A percentile compares a stretch with the other conserved stretches of the same genome.
These are phyloP conservation scores for Xylaria palmicola DNA, from an alignment of 495 filamentous ascomycete genomes.

Conservation along the genomic window DNA sequence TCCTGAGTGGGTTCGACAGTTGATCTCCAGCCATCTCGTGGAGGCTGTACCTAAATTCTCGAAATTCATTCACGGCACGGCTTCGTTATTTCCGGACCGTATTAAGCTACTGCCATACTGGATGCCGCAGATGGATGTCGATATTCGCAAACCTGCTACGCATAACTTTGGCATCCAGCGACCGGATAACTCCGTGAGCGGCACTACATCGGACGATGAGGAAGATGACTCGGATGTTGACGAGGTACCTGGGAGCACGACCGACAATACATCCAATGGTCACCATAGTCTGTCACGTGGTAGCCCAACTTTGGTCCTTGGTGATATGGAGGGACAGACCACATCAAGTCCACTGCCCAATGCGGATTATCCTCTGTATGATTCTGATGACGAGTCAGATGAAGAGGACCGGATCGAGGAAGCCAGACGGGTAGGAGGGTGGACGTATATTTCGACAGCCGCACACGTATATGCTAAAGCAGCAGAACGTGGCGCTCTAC, in stretches of 20 bases:
- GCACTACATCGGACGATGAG: slow-evolving; percentile 73
- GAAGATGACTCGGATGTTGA: slow-evolving; percentile 61
- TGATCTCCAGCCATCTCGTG: slow-evolving; percentile 89
- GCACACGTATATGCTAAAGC: slow-evolving; percentile 32
- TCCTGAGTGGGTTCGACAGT: slow-evolving; percentile 90
- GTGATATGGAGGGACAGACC: slow-evolving; percentile 51
- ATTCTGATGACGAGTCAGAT: slow-evolving; percentile 80
- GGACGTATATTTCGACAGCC: slow-evolving; percentile 63
- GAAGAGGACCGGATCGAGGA: slow-evolving; percentile 68
- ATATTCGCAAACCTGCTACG: slow-evolving; percentile 89
- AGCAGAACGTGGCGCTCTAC: slow-evolving; percentile 37
- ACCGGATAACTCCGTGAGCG: slow-evolving; percentile 68
- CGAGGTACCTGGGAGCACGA: slow-evolving; percentile 27
- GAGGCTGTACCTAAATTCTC: slow-evolving; percentile 99
- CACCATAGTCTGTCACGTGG: slow-evolving; percentile 35
- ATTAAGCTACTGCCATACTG: slow-evolving; percentile 94
- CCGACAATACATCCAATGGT: slow-evolving; percentile 15
- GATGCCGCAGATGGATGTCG: slow-evolving; percentile 97
- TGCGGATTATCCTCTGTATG: slow-evolving; percentile 82
- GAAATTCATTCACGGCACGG: slow-evolving; percentile 97
- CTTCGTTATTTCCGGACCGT: slow-evolving; percentile 78
- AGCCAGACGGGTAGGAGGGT: slow-evolving; percentile 68
- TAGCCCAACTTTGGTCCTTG: slow-evolving; percentile 27
- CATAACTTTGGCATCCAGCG: slow-evolving; percentile 87
- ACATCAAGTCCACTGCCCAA: slow-evolving; percentile 49